Evolutionary conservation across 2,329 filamentous ascomycete species (phyloP).

Genomic region (Trichoderma sp.): DNA sequence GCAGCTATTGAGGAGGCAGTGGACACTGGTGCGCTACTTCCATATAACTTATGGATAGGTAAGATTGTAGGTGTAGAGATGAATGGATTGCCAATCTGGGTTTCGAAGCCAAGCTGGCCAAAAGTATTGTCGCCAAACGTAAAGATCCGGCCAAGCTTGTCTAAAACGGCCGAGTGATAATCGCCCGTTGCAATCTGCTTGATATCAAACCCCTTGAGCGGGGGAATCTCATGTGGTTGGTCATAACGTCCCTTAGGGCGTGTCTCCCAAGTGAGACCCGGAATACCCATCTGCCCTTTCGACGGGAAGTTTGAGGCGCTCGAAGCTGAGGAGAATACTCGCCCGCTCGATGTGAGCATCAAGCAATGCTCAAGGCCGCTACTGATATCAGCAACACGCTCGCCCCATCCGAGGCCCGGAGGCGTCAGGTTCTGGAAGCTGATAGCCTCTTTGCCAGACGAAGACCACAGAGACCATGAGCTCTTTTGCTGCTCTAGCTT

Average conservation of each 20-base stretch:
- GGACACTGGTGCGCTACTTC: constrained; percentile 63
- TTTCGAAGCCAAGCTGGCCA: constrained; percentile 88
- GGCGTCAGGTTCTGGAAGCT: constrained; percentile 77
- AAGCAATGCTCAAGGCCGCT: constrained; percentile 85
- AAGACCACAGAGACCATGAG: constrained; percentile 74
- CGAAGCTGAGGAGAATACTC: constrained; percentile 86
- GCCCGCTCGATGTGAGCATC: constrained; percentile 80
- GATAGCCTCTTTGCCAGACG: constrained; percentile 47
- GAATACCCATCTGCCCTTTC: constrained; percentile 84
- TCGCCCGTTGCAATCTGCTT: constrained; percentile 81
- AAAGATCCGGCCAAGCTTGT: constrained; percentile 77
- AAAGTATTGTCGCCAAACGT: constrained; percentile 88
- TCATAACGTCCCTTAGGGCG: constrained; percentile 80
- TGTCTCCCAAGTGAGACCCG: constrained; percentile 78
- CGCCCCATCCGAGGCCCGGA: constrained; percentile 64
- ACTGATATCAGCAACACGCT: constrained; percentile 74
- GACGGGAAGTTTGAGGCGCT: constrained; percentile 77
- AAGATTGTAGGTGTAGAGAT: constrained; percentile 73
- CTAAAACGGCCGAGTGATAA: constrained; percentile 79
- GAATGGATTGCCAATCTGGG: constrained; percentile 61
- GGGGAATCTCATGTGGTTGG: constrained; percentile 76
- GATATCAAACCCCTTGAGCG: constrained; percentile 71
- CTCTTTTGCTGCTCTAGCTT: constrained; percentile 62
- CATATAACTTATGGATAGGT: constrained; percentile 73
- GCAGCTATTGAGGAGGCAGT: constrained; percentile 79